phyloP scores from a whole-genome alignment of 768 basidiomycete genomes.

The Pleurotus ostreatus region DNA sequence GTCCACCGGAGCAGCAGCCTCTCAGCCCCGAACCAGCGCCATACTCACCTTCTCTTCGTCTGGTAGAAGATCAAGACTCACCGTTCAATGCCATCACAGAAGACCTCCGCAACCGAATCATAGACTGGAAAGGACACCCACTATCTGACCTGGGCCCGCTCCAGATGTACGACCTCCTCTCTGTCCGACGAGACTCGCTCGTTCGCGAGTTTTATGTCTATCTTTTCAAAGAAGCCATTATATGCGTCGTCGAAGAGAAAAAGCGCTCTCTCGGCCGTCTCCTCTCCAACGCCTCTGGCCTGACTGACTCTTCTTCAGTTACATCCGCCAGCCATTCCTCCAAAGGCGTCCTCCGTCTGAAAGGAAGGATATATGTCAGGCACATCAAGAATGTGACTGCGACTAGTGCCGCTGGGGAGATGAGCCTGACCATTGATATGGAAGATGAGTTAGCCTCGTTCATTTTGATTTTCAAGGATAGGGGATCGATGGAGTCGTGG shows the following conservation, averaged over 20 bases:
- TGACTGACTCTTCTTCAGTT: slow-evolving; percentile 42
- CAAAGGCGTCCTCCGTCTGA: slow-evolving; percentile 81
- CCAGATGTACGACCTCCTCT: slow-evolving; percentile 89
- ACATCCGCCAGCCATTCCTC: slow-evolving; percentile 34
- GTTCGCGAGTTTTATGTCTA: slow-evolving; percentile 96
- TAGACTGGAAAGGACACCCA: slow-evolving; percentile 95
- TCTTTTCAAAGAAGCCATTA: slow-evolving; percentile 95
- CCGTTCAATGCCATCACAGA: slow-evolving; percentile 83
- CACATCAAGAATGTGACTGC: slow-evolving; percentile 91
- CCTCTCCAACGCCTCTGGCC: slow-evolving; percentile 57
- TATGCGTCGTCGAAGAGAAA: slow-evolving; percentile 97
- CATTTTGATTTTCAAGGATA: slow-evolving; percentile 92
- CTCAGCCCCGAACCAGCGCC: slow-evolving; percentile 23
- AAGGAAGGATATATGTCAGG: slow-evolving; percentile 92
- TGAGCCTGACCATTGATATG: slow-evolving; percentile 97
- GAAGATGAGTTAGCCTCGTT: slow-evolving; percentile 96
- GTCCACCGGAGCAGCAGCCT: slow-evolving; percentile 22
- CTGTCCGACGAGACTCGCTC: slow-evolving; percentile 83
- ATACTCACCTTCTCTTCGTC: slow-evolving; percentile 15
- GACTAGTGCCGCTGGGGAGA: slow-evolving; percentile 70
- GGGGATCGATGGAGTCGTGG: slow-evolving; percentile 88
- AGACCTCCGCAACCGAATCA: slow-evolving; percentile 85
- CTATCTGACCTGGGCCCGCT: slow-evolving; percentile 84
- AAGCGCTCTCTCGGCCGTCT: slow-evolving; percentile 77
- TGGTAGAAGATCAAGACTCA: slow-evolving; percentile 59